Evolutionary conservation across 2,329 filamentous ascomycete species (phyloP).

Genomic region (Pseudocercospora vitis): DNA sequence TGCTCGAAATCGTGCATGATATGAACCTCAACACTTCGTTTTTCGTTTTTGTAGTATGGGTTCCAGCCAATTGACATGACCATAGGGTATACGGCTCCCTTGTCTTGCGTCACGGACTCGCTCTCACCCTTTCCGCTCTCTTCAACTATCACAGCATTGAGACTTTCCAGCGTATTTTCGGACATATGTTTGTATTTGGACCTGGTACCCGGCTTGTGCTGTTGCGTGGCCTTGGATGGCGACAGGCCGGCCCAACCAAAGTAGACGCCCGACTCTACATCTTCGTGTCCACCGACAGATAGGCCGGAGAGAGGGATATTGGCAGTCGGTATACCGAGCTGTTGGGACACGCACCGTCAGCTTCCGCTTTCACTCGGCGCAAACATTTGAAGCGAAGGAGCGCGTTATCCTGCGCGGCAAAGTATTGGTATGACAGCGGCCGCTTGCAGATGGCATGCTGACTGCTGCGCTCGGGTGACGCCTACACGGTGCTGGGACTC

Average conservation of each 20-base stretch:
- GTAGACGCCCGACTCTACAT: slow-evolving; percentile 79
- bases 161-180: slow-evolving; percentile 18
- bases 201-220: slow-evolving; percentile 25
- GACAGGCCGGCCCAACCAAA: slow-evolving; percentile 82
- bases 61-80: slow-evolving; percentile 97
- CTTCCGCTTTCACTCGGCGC: slow-evolving; percentile 8
- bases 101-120: slow-evolving; percentile 16
- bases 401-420: slow-evolving; percentile 6
- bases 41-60: slow-evolving; percentile 91
- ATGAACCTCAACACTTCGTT: slow-evolving; percentile 65
- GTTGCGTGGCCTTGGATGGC: slow-evolving; percentile 30
- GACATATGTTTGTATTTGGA: slow-evolving; percentile 32
- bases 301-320: slow-evolving; percentile 74
- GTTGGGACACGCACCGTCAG: slow-evolving; percentile 20
- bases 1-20: slow-evolving; percentile 72
- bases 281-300: slow-evolving; percentile 63
- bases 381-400: slow-evolving; percentile 12
- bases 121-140: slow-evolving; percentile 12
- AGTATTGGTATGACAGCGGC: slow-evolving; percentile 12
- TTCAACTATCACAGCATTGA: slow-evolving; percentile 22
- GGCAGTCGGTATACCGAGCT: slow-evolving; percentile 95
- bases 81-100: slow-evolving; percentile 67
- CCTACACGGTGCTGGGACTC: slow-evolving; percentile 8
- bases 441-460: slow-evolving; percentile 15
- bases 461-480: slow-evolving; percentile 7